A percentile compares a stretch with the other conserved stretches of the same genome.
Conservation (phyloP, 345 rosid species). For the Pistacia vera region DNA sequence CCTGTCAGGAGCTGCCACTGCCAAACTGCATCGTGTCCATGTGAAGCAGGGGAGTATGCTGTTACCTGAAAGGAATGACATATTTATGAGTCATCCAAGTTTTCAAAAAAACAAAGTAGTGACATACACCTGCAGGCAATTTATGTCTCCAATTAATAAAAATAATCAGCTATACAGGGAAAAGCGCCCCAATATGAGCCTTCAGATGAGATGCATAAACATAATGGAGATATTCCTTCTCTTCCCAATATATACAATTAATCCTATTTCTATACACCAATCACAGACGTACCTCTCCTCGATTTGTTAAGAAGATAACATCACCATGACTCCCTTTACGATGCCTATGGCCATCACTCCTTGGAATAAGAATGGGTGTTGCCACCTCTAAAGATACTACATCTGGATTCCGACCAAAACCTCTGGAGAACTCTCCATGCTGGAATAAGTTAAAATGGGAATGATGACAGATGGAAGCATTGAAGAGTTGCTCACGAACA, state of each 20-base stretch:
- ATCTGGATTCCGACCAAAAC: constrained; percentile 65
- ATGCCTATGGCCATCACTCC: constrained; percentile 78
- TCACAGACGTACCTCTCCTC: constrained; percentile 82
- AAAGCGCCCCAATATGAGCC: background rate
- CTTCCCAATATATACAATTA: background rate
- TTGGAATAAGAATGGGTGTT: constrained; percentile 90
- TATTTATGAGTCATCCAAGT: background rate
- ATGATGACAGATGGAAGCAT: constrained; percentile 91
- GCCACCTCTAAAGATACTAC: constrained; percentile 80
- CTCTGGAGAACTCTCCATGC: constrained; percentile 74
- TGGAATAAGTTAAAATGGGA: constrained; percentile 81
- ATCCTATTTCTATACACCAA: background rate
- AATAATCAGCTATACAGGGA: background rate
- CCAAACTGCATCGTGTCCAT: constrained; percentile 77
- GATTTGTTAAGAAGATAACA: constrained; percentile 88
- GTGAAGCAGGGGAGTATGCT: constrained; percentile 80
- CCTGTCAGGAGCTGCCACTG: constrained; percentile 83
- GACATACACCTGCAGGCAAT: constrained; percentile 7
- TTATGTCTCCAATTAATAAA: background rate
- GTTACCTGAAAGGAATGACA: constrained; percentile 62
- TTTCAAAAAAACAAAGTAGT: background rate
- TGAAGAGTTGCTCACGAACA: constrained; percentile 89
- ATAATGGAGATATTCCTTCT: background rate
- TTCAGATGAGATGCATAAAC: background rate
- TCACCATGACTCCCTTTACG: constrained; percentile 89